Percentiles rank a stretch among this genome's conserved stretches.
Conservation (phyloP, 352 stramenopile genomes). For the Phytophthora europaea region DNA sequence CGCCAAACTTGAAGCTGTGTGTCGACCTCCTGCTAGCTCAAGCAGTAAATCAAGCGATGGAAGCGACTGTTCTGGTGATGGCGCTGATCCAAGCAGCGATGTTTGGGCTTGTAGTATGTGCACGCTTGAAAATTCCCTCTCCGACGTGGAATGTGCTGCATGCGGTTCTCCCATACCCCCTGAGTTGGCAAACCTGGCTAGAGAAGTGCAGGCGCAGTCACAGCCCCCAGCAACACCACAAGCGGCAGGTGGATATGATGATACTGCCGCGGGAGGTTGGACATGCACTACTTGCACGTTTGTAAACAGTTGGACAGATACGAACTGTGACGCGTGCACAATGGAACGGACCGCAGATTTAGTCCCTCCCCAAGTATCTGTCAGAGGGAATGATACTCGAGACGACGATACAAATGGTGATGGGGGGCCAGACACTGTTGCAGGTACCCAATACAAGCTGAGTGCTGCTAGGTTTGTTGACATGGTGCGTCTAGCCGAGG, state of each 20-base stretch:
- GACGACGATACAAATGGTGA: conserved; percentile 20
- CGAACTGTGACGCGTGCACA: conserved; percentile 62
- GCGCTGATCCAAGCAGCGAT: conserved; percentile 32
- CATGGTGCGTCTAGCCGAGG: conserved; percentile 44
- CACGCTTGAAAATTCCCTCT: conserved; percentile 74
- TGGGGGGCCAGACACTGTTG: not conserved
- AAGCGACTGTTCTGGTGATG: conserved; percentile 21
- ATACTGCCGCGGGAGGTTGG: conserved; percentile 48
- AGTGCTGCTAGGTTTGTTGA: conserved; percentile 48
- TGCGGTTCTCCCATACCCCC: conserved; percentile 71
- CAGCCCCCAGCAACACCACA: conserved; percentile 16
- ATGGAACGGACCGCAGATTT: conserved; percentile 62
- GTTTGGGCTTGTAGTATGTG: conserved; percentile 76
- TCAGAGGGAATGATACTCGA: conserved; percentile 1
- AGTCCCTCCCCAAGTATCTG: conserved; percentile 24
- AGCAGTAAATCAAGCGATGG: conserved; percentile 26
- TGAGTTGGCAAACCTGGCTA: conserved; percentile 45
- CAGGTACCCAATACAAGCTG: conserved; percentile 28
- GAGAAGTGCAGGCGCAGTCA: conserved; percentile 32
- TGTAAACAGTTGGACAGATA: conserved; percentile 64
- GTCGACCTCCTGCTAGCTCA: conserved; percentile 19
- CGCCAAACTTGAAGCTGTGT: conserved; percentile 43
- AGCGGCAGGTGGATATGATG: not conserved
- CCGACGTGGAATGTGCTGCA: conserved; percentile 68
- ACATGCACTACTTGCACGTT: conserved; percentile 74